Evolutionary conservation across 352 stramenopile genomes (phyloP).

Genomic region (Globisporangium alternatum): DNA sequence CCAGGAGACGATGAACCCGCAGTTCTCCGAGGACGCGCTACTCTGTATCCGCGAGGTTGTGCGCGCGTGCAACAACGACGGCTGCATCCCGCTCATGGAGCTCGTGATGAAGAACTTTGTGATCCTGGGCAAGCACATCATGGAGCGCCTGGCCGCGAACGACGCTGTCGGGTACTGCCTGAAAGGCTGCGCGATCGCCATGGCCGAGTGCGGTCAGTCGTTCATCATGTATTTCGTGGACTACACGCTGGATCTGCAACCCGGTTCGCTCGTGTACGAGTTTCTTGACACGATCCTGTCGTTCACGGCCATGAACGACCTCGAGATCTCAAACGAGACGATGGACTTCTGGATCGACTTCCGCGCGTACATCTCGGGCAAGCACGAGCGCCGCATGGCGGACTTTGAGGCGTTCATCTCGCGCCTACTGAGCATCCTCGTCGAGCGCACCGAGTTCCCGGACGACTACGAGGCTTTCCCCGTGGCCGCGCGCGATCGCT

Average conservation of each 20-base stretch:
- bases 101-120: slow-evolving; percentile 79
- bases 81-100: slow-evolving; percentile 71
- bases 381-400: slow-evolving; percentile 65
- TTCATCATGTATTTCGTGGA: slow-evolving; percentile 85
- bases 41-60: slow-evolving; percentile 70
- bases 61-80: slow-evolving; percentile 46
- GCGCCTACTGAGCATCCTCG: slow-evolving; percentile 59
- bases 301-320: slow-evolving; percentile 62
- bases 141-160: slow-evolving; percentile 27
- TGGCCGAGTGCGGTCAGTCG: slow-evolving; percentile 70
- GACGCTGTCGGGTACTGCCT: slow-evolving; percentile 46
- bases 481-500: slow-evolving; percentile 52
- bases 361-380: slow-evolving; percentile 67
- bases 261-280: slow-evolving; percentile 67
- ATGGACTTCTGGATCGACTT: slow-evolving; percentile 87
- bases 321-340: slow-evolving; percentile 72
- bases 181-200: slow-evolving; percentile 44
- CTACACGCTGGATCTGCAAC: slow-evolving; percentile 54
- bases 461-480: slow-evolving; percentile 49
- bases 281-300: slow-evolving; percentile 69
- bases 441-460: slow-evolving; percentile 70
- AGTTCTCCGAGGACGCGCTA: slow-evolving; percentile 45
- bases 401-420: slow-evolving; percentile 75
- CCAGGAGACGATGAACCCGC: slow-evolving; percentile 37
- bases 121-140: slow-evolving; percentile 55